Base-by-base conservation (phyloP, 495 filamentous ascomycete genomes). In the Aspergillus egyptiacus region DNA sequence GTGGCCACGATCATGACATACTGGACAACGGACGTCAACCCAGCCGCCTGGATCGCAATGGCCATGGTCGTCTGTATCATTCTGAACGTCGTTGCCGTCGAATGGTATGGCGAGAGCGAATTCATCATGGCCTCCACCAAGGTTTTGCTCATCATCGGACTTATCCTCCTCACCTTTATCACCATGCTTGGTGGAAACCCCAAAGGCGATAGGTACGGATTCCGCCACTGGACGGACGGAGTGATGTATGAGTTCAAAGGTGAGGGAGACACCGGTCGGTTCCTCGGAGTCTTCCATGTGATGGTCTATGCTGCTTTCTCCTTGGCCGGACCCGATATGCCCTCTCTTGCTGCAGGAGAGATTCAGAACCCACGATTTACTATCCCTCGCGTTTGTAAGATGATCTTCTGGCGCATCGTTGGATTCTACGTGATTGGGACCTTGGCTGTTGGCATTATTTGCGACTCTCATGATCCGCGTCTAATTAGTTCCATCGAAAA, bases 321-420 rank as follows among this genome's bases (percentile, higher is more conserved):
- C 0, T 75, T 80, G 38, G 74, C 72, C 7, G 79, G 78, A 23
- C 75, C 76, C 0, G 86, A 91, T 60, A 71, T 86, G 41, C 79
- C 87, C 24, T 83, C 81, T 46, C 76, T 94, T n/a, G 86, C 89
- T 0, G 87, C 85, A 24, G 87, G 86, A 50, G 89, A 95, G 66
- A 82, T 86, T 27, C 76, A 76, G 22, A 87, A 89, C 62, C 89
- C 89, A 1, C 71, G 82, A 38, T 76, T 77, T 54, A 82, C 83
- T 30, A 83, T 94, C 46, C 87, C 88, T n/a, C 75, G 78, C 53
- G 89, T 89, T 14, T 82, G 82, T 13, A 84, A 82, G 46, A 81
- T 86, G 62, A 86, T 86, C 25, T 91, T 94, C 68, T 89, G 82
- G 73, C 85, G 89, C 50, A 89, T 95, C 58, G 63, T 83, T 35